phyloP scores from a whole-genome alignment of 768 basidiomycete species.

The Macrolepiota fuliginosa region DNA sequence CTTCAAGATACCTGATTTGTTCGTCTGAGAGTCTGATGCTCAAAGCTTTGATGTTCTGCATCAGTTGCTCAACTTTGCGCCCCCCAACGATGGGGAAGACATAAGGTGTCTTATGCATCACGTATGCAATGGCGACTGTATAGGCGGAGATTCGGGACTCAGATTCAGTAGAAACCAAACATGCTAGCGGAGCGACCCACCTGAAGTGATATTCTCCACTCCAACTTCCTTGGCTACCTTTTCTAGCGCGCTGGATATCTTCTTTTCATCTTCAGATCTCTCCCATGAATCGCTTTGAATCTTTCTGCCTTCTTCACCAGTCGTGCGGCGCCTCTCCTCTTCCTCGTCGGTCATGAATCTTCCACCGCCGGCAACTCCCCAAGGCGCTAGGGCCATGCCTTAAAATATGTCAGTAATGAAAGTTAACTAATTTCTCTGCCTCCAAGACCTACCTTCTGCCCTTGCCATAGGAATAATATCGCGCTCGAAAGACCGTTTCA shows the following conservation, averaged over 20 bases:
- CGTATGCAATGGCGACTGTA: constrained; percentile 51
- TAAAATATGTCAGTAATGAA: background rate
- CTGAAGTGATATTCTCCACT: constrained; percentile 41
- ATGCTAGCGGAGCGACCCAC: constrained; percentile 21
- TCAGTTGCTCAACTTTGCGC: constrained; percentile 47
- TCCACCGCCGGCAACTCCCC: constrained; percentile 32
- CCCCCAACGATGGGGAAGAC: constrained; percentile 52
- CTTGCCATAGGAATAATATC: constrained; percentile 47
- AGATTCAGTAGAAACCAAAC: background rate
- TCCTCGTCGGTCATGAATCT: constrained; percentile 55
- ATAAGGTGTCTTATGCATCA: constrained; percentile 52
- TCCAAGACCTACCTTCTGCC: constrained; percentile 30
- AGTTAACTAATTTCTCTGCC: too few relatives aligned
- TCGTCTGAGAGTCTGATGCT: too few relatives aligned
- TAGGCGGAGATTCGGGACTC: background rate
- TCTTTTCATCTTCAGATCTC: constrained; percentile 23
- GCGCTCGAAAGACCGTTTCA: constrained; percentile 39
- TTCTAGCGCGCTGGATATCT: constrained; percentile 20
- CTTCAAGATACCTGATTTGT: too few relatives aligned
- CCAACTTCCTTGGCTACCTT: constrained; percentile 50
- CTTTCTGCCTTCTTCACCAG: constrained; percentile 38
- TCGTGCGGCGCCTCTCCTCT: constrained; percentile 24
- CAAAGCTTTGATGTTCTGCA: background rate
- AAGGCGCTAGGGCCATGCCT: constrained; percentile 31
- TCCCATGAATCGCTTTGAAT: constrained; percentile 35